Evolutionary conservation across 2,329 filamentous ascomycete genomes (phyloP).

Genomic region (Colletotrichum eleusines): DNA sequence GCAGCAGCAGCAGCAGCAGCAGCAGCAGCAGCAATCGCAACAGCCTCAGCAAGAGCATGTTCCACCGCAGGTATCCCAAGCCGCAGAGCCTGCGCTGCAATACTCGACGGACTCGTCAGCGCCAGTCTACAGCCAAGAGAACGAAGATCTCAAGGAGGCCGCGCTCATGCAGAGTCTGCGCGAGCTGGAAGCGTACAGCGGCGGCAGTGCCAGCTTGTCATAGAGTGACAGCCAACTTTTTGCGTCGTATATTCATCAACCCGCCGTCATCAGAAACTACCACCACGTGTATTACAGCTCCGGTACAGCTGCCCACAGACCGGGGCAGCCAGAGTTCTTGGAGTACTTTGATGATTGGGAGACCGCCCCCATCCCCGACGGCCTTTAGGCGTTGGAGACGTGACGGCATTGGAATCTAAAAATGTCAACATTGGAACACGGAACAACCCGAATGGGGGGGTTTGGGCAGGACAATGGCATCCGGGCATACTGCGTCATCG

Average conservation of each 20-base stretch:
- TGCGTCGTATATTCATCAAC: slow-evolving; percentile 29
- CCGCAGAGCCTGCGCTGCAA: slow-evolving; percentile 20
- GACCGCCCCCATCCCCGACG: background rate
- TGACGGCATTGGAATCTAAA: background rate
- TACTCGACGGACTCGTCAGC: slow-evolving; percentile 28
- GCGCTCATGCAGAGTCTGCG: slow-evolving; percentile 41
- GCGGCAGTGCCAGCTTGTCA: slow-evolving; percentile 31
- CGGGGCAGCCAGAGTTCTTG: background rate
- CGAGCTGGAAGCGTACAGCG: slow-evolving; percentile 42
- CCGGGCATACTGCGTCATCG: background rate
- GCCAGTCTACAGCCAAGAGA: slow-evolving; percentile 36
- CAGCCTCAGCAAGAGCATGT: slow-evolving; percentile 40
- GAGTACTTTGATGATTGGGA: background rate
- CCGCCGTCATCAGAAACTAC: slow-evolving; percentile 4
- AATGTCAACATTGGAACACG: background rate
- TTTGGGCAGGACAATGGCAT: slow-evolving; percentile 2
- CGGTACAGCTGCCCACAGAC: background rate
- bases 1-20: slow-evolving; percentile 26
- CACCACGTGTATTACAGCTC: too few species aligned
- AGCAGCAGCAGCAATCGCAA: slow-evolving; percentile 36
- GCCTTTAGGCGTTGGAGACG: background rate
- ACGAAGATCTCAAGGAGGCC: slow-evolving; percentile 39
- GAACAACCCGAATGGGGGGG: background rate
- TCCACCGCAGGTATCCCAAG: slow-evolving; percentile 39
- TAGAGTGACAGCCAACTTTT: slow-evolving; percentile 28